Base-by-base conservation (phyloP, 345 rosid species). In the Triadica sebifera region DNA sequence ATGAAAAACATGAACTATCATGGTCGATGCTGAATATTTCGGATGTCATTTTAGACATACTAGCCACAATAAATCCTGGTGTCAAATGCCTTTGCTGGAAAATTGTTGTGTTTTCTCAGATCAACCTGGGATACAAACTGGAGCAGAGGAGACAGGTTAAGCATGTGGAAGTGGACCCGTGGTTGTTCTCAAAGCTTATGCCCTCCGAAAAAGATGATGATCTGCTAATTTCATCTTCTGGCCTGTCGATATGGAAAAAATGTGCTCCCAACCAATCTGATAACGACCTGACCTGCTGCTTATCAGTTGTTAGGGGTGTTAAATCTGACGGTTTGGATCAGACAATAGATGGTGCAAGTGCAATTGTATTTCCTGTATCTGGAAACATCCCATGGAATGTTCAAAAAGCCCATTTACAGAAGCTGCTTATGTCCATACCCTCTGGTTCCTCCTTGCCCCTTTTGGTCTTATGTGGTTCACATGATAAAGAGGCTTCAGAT, bases 11-110 rank as follows among this genome's bases (percentile, higher is more conserved):
- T 9, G 83, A 87, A 74, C 83, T 69, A 74, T 95, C 99, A 73
- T 93, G 93, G 93, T 90, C 91, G 66, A 90, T 77, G 83, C 86
- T 93, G 81, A 93, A 93, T 81, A 89, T 93, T 77, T 89, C 97
- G 62, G 97, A 93, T 67, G 89, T 85, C 84, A 66, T 79, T 65
- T 86, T 82, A 22, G 80, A 77, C 62, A 83, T 77, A 73, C 83
- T 91, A 65, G 76, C 80, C 57, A 65, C 74, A 72, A 87, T 87
- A 83, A 86, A 90, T 75, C 94, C 91, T 15, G 84, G 79, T 79
- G 89, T 88, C 25, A 82, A 82, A 76, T 93, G 88, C 84, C 77
- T 90, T 39, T 89, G 89, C 85, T 95, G 98, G 99, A 93, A 91
- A 83, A 77, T 95, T 80, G 68, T 89, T 76, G 37, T 91, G 39